Base-by-base conservation (phyloP, 1,284 basidiomycete species). In the Leccinum brunneo-olivaceum region DNA sequence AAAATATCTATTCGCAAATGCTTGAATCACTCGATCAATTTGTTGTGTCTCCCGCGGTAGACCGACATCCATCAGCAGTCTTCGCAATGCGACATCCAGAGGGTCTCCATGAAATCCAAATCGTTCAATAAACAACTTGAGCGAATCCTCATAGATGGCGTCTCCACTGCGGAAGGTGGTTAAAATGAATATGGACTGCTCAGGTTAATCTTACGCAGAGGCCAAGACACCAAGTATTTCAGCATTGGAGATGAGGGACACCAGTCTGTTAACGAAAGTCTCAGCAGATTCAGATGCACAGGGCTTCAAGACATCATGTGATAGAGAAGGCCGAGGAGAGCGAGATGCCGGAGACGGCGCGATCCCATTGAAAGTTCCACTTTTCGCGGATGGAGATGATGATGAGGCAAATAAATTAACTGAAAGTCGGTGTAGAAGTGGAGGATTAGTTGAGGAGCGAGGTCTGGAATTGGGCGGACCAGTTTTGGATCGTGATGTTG, bases 11-110 rank as follows among this genome's bases (percentile, higher is more conserved):
- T 72, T 73, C 6, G 95, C 88, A 64, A 99, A 98, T 0, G 90
- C 90, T 65, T 98, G 93, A 61, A 99, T 91, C 40, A 98, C 90
- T 41, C 95, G 79, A 64, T 98, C 96, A 49, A 99, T 98, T 66
- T 98, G 95, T 62, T 98, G 96, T 0, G 95, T 98, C 70, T 98
- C 95, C 49, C 84, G 77, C 4, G 95, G 95, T 38, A 99, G 74
- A 40, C 86, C 82, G 37, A 96, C 79, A 54, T 92, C 81, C 87
- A 98, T 92, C 28, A 99, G 74, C 44, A 99, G 64, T 56, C 84
- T 84, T 25, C 96, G 85, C 36, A 99, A 67, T 5, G 96, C 90
- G 32, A 98, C 82, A 60, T 99, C 96, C 34, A 98, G 73, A 10
- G 96, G 86, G 54, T 90, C 84, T 38, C 78, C 73, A 12, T 68